Evolutionary conservation across 2,329 filamentous ascomycete genomes (phyloP).

Genomic region (Colletotrichum eremochloae): DNA sequence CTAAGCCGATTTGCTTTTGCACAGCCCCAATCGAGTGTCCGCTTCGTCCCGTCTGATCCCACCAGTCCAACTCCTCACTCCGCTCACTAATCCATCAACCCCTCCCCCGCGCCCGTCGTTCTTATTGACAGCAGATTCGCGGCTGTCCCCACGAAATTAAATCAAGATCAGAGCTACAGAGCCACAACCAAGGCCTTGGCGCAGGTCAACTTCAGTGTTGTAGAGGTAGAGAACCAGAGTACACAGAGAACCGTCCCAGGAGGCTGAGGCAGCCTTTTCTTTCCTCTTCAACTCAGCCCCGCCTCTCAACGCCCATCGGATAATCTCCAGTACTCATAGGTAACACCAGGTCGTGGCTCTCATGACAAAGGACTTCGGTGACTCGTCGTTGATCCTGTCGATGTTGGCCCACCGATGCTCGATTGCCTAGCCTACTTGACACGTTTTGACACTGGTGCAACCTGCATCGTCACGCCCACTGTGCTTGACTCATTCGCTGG

Average conservation of each 20-base stretch:
- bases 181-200: not conserved
- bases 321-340: not conserved
- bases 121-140: not conserved
- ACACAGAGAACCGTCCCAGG: not conserved
- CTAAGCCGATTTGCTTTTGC: constrained; percentile 28
- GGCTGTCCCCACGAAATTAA: not conserved
- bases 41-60: constrained; percentile 30
- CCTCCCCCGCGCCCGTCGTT: constrained; percentile 1
- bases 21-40: constrained; percentile 36
- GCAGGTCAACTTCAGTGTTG: not conserved
- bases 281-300: not conserved
- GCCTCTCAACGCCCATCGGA: not conserved
- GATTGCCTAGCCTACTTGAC: constrained; percentile 5
- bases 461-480: not conserved
- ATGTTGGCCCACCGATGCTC: not conserved
- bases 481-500: not conserved
- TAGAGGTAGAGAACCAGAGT: not conserved
- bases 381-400: not conserved
- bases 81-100: not conserved
- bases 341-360: not conserved
- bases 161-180: not conserved
- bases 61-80: constrained; percentile 8
- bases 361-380: constrained; percentile 19
- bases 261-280: not conserved
- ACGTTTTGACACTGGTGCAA: not conserved